phyloP scores from a whole-genome alignment of 2,329 filamentous ascomycete species.

The Fragosphaeria purpurea region DNA sequence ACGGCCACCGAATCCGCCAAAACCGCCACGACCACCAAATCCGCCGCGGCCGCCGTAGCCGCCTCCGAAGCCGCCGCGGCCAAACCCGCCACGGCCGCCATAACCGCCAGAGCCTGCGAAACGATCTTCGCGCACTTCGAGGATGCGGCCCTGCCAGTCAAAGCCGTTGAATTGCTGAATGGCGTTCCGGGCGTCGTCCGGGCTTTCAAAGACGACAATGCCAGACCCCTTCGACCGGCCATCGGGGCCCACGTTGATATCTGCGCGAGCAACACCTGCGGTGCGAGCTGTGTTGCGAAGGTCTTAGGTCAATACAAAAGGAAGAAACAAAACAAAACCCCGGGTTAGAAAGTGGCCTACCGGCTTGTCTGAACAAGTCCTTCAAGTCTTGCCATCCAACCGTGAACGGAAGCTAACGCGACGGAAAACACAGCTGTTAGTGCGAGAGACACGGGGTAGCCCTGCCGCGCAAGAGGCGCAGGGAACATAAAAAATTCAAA shows the following conservation, averaged over 20 bases:
- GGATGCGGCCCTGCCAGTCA: slow-evolving; percentile 88
- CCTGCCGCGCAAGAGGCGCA: too few species aligned
- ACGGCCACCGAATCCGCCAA: slow-evolving; percentile 31
- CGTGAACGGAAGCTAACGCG: slow-evolving; percentile 77
- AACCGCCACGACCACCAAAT: slow-evolving; percentile 33
- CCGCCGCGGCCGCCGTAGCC: slow-evolving; percentile 35
- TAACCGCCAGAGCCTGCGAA: slow-evolving; percentile 57
- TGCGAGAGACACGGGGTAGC: neutral
- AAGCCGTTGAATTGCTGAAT: slow-evolving; percentile 98
- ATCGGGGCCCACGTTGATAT: slow-evolving; percentile 86
- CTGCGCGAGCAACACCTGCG: slow-evolving; percentile 82
- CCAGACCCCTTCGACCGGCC: slow-evolving; percentile 93
- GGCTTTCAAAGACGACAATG: slow-evolving; percentile 90
- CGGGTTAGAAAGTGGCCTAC: slow-evolving; percentile 42
- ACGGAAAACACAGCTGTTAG: neutral
- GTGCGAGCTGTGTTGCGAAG: slow-evolving; percentile 37
- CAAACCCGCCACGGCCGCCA: slow-evolving; percentile 50
- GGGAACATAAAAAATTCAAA: slow-evolving; percentile 5
- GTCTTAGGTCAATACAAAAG: neutral
- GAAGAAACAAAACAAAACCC: neutral
- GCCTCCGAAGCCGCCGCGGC: slow-evolving; percentile 41
- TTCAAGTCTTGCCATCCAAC: slow-evolving; percentile 99
- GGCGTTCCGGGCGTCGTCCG: slow-evolving; percentile 88
- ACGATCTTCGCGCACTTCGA: slow-evolving; percentile 94
- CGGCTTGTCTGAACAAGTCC: slow-evolving; percentile 95